Percentiles rank a stretch among this genome's conserved stretches.
phyloP scores from a whole-genome alignment of 768 basidiomycete species.

The Lactarius trivialis region DNA sequence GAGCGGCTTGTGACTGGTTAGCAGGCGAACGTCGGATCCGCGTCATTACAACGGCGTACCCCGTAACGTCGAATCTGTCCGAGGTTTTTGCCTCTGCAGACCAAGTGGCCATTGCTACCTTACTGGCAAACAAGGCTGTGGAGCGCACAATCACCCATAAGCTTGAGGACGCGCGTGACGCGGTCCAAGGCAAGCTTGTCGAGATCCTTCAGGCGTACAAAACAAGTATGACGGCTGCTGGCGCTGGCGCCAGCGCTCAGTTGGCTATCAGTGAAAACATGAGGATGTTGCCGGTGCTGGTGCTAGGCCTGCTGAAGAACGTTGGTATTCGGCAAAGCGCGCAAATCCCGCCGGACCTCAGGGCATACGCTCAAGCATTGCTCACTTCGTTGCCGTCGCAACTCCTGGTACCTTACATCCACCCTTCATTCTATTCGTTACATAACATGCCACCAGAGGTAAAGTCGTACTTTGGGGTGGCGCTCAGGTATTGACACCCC shows the following conservation, averaged over 20 bases:
- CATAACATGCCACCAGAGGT: slow-evolving; percentile 96
- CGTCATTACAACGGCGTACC: slow-evolving; percentile 81
- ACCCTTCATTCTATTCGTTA: slow-evolving; percentile 91
- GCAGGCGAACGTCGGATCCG: slow-evolving; percentile 73
- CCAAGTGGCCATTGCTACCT: slow-evolving; percentile 77
- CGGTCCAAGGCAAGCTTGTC: slow-evolving; percentile 74
- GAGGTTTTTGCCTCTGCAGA: slow-evolving; percentile 90
- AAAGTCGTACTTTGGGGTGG: slow-evolving; percentile 19
- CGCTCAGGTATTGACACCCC: slow-evolving; percentile 16
- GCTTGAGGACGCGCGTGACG: slow-evolving; percentile 83
- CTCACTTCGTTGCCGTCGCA: slow-evolving; percentile 89
- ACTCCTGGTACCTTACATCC: slow-evolving; percentile 85
- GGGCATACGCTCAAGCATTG: slow-evolving; percentile 90
- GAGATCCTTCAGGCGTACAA: slow-evolving; percentile 88
- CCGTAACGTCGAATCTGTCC: slow-evolving; percentile 80
- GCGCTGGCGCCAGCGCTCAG: slow-evolving; percentile 90
- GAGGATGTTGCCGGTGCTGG: slow-evolving; percentile 87
- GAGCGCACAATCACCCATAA: slow-evolving; percentile 81
- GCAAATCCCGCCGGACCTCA: slow-evolving; percentile 93
- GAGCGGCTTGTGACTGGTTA: background rate
- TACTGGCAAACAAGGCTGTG: slow-evolving; percentile 88
- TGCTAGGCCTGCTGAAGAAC: slow-evolving; percentile 90
- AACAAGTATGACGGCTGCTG: slow-evolving; percentile 91
- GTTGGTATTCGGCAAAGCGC: slow-evolving; percentile 94
- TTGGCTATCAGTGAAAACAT: slow-evolving; percentile 89